These are phyloP conservation scores for Chaetomium fimeti DNA, from an alignment of 495 filamentous ascomycete species.

Conservation along the genomic window DNA sequence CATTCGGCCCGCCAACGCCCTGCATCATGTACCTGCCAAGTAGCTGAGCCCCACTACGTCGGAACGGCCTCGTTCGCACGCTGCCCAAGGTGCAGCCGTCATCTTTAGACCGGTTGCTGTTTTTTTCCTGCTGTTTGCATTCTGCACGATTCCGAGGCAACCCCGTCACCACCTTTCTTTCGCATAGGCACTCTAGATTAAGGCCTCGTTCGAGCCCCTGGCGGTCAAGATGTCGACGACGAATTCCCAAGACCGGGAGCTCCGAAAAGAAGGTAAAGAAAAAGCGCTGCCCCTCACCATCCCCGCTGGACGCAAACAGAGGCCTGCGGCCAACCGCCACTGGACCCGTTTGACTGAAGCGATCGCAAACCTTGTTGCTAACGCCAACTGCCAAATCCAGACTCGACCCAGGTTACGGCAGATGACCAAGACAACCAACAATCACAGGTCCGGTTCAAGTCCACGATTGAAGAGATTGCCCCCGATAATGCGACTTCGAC, in stretches of 20 bases:
- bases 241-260: slow-evolving; percentile 20
- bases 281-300: slow-evolving; percentile 27
- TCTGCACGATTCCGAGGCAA: slow-evolving; percentile 7
- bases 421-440: slow-evolving; percentile 19
- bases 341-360: slow-evolving; percentile 14
- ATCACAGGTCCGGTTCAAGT: slow-evolving; percentile 71
- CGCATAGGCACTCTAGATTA: slow-evolving; percentile 10
- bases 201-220: neutral
- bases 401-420: slow-evolving; percentile 16
- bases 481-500: slow-evolving; percentile 42
- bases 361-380: slow-evolving; percentile 18
- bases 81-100: slow-evolving; percentile 12
- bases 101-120: slow-evolving; percentile 6
- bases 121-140: slow-evolving; percentile 16
- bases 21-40: slow-evolving; percentile 25
- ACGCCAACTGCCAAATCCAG: slow-evolving; percentile 8
- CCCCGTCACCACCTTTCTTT: slow-evolving; percentile 15
- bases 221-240: slow-evolving; percentile 27
- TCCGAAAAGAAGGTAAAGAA: slow-evolving; percentile 24
- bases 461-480: slow-evolving; percentile 70
- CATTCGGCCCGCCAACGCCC: slow-evolving; percentile 12
- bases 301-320: slow-evolving; percentile 23
- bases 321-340: neutral
- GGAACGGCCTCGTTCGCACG: slow-evolving; percentile 21
- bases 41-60: slow-evolving; percentile 32